phyloP scores from a whole-genome alignment of 2,329 filamentous ascomycete genomes.

The Shiraia sp. region DNA sequence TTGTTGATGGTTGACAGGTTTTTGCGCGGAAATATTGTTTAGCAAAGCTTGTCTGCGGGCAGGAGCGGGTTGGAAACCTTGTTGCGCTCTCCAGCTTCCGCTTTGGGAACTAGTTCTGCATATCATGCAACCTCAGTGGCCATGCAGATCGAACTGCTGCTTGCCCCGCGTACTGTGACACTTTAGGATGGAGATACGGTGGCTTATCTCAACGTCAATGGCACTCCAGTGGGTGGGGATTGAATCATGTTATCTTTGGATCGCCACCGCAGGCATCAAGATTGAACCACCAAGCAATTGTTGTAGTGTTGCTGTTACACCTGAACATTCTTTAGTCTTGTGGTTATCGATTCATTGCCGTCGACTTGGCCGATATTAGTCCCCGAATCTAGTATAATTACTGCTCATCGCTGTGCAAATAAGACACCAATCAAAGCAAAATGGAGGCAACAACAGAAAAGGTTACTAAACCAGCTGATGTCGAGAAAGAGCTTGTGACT shows the following conservation, averaged over 20 bases:
- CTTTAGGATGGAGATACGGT: slow-evolving; percentile 11
- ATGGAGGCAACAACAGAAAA: slow-evolving; percentile 13
- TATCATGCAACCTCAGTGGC: slow-evolving; percentile 14
- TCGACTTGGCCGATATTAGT: too few species aligned
- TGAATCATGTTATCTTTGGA: slow-evolving; percentile 12
- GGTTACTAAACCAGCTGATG: slow-evolving; percentile 1
- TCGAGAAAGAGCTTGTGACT: slow-evolving; percentile 26
- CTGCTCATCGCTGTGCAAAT: too few species aligned
- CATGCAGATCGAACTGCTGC: slow-evolving; percentile 15
- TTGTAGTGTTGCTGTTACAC: neutral
- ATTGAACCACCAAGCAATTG: neutral
- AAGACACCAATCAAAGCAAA: too few species aligned
- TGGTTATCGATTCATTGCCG: too few species aligned
- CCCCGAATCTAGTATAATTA: too few species aligned
- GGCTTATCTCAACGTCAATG: slow-evolving; percentile 24
- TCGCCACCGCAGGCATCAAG: neutral
- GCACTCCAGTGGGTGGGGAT: slow-evolving; percentile 4
- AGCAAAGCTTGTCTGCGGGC: slow-evolving; percentile 1
- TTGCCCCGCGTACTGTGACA: slow-evolving; percentile 19
- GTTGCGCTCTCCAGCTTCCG: slow-evolving; percentile 19
- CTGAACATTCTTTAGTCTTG: too few species aligned
- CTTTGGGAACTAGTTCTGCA: slow-evolving; percentile 16
- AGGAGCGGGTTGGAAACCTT: neutral
- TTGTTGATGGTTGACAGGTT: too few species aligned
- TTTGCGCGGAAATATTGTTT: too few species aligned